Evolutionary conservation across 2,329 filamentous ascomycete species (phyloP).

Genomic region (Cercospora brassicicola): DNA sequence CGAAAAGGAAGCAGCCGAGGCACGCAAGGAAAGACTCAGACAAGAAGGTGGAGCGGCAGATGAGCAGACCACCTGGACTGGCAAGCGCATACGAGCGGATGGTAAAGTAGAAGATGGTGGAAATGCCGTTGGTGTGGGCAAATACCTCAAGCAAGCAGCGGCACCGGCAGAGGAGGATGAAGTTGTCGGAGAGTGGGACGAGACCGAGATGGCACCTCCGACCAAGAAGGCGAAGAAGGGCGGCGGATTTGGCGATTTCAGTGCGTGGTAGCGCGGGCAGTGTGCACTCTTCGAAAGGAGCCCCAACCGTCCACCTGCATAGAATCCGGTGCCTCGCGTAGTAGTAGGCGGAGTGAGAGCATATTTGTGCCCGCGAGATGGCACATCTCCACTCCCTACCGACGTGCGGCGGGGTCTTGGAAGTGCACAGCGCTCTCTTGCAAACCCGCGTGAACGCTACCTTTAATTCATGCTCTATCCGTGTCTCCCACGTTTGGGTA

Average conservation of each 20-base stretch:
- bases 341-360: not conserved
- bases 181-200: constrained; percentile 62
- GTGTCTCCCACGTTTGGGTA: constrained; percentile 13
- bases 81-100: constrained; percentile 76
- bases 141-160: constrained; percentile 69
- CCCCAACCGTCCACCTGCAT: not conserved
- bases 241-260: constrained; percentile 87
- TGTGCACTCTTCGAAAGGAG: not conserved
- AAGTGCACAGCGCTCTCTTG: not conserved
- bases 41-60: constrained; percentile 75
- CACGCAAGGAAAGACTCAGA: constrained; percentile 63
- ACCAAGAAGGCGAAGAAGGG: constrained; percentile 72
- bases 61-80: constrained; percentile 91
- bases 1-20: constrained; percentile 59
- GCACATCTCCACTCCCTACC: not conserved
- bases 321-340: not conserved
- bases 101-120: constrained; percentile 57
- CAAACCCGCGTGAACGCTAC: not conserved
- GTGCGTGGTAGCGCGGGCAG: constrained; percentile 65
- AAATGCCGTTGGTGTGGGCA: constrained; percentile 61
- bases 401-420: not conserved
- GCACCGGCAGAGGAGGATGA: constrained; percentile 53
- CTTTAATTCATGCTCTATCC: not conserved
- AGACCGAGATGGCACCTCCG: constrained; percentile 63
- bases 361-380: not conserved